Conservation (phyloP, 208 protist genomes). For the Angomonas desouzai region DNA sequence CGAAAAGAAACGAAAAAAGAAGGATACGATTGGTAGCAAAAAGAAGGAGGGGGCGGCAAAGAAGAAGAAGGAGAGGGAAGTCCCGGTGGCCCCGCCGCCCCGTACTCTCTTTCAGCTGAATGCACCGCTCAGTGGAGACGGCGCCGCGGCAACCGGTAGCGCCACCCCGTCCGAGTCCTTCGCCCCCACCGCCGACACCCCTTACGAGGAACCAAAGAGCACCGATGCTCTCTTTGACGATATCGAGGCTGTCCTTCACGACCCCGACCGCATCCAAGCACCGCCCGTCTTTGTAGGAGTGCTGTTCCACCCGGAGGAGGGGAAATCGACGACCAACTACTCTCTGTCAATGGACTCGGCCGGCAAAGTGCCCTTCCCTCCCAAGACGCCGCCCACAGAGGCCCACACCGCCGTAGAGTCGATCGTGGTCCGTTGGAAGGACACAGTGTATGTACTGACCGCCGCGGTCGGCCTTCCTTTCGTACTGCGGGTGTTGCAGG, state of each 20-base stretch:
- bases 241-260: slow-evolving; percentile 43
- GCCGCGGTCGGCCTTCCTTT: slow-evolving; percentile 11
- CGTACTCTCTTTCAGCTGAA: slow-evolving; percentile 46
- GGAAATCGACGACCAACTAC: neutral
- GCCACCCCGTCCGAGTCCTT: slow-evolving; percentile 11
- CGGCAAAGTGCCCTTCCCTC: neutral
- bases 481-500: slow-evolving; percentile 18
- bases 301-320: slow-evolving; percentile 3
- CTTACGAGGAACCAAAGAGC: slow-evolving; percentile 36
- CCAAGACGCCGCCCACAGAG: slow-evolving; percentile 11
- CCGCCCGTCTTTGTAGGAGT: slow-evolving; percentile 78
- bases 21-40: slow-evolving; percentile 15
- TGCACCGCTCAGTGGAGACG: slow-evolving; percentile 4
- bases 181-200: slow-evolving; percentile 1
- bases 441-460: slow-evolving; percentile 56
- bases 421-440: slow-evolving; percentile 70
- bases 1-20: neutral
- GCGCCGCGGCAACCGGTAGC: slow-evolving; percentile 10
- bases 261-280: slow-evolving; percentile 81
- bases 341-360: neutral
- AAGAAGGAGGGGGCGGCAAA: slow-evolving; percentile 16
- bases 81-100: slow-evolving; percentile 4
- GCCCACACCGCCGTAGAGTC: slow-evolving; percentile 39
- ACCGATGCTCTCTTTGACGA: slow-evolving; percentile 41
- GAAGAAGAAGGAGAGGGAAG: slow-evolving; percentile 5